Evolutionary conservation across 1,284 basidiomycete species (phyloP).

Genomic region (Neotropicomus parvogracilis): DNA sequence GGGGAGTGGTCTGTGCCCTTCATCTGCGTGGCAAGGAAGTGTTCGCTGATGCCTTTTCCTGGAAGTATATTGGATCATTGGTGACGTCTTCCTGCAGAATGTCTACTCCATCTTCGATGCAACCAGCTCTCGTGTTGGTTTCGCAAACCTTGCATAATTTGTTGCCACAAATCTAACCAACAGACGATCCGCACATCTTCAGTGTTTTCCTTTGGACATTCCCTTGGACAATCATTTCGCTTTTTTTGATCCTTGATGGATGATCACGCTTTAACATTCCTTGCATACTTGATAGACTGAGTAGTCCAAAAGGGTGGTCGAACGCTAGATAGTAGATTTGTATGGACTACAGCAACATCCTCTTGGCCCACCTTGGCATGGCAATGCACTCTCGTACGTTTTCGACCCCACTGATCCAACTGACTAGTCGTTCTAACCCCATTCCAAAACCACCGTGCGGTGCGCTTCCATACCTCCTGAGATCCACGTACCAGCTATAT

Average conservation of each 20-base stretch:
- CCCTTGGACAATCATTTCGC: conserved; percentile 5
- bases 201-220: conserved; percentile 1
- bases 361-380: conserved; percentile 86
- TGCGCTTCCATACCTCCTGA: conserved; percentile 76
- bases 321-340: neutral
- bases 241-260: conserved; percentile 2
- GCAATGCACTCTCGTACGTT: conserved; percentile 88
- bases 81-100: conserved; percentile 31
- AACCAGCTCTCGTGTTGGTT: conserved; percentile 24
- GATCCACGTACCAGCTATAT: conserved; percentile 84
- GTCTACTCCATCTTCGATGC: conserved; percentile 32
- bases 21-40: neutral
- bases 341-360: conserved; percentile 56
- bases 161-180: neutral
- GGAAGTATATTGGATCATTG: conserved; percentile 31
- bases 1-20: conserved; percentile 20
- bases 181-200: neutral
- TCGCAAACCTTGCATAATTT: conserved; percentile 28
- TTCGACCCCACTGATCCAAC: conserved; percentile 78
- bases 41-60: neutral
- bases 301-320: neutral
- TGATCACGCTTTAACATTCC: neutral
- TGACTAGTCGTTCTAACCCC: conserved; percentile 86
- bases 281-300: neutral
- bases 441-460: conserved; percentile 92